These are phyloP conservation scores for Aspergillus sp. DNA, from an alignment of 2,329 filamentous ascomycete species.

Conservation along the genomic window DNA sequence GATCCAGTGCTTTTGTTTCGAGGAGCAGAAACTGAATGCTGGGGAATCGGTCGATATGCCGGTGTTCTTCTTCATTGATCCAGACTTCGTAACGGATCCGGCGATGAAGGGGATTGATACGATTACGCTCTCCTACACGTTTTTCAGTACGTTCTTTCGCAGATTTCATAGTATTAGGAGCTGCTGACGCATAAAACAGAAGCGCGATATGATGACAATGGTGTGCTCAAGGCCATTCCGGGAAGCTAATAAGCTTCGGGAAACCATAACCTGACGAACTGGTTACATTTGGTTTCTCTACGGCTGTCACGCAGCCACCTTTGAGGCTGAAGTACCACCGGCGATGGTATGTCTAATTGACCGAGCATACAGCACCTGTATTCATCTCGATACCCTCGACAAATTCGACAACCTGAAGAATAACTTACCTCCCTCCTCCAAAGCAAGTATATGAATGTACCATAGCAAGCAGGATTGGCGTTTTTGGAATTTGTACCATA, in stretches of 20 bases:
- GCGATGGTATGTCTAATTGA: background rate
- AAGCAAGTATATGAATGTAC: conserved; percentile 9
- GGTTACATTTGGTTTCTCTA: background rate
- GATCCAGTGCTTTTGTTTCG: conserved; percentile 99
- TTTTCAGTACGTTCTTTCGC: conserved; percentile 73
- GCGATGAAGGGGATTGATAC: conserved; percentile 94
- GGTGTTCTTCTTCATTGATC: conserved; percentile 98
- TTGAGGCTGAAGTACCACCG: background rate
- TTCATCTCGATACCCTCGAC: background rate
- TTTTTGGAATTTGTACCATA: conserved; percentile 9
- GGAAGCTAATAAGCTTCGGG: conserved; percentile 17
- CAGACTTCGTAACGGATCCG: conserved; percentile 86
- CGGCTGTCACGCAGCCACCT: background rate
- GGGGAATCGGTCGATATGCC: conserved; percentile 99
- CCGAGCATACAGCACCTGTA: background rate
- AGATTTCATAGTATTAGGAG: background rate
- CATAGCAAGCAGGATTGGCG: conserved; percentile 12
- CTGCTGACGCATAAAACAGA: conserved; percentile 54
- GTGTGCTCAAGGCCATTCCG: conserved; percentile 62
- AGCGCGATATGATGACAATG: conserved; percentile 80
- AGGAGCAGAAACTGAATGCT: conserved; percentile 90
- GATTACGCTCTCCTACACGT: conserved; percentile 94
- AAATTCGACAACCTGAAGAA: background rate
- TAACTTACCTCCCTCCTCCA: conserved; percentile 2
- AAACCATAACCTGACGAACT: background rate